phyloP scores from a whole-genome alignment of 768 basidiomycete genomes.

The Russula olivacea region DNA sequence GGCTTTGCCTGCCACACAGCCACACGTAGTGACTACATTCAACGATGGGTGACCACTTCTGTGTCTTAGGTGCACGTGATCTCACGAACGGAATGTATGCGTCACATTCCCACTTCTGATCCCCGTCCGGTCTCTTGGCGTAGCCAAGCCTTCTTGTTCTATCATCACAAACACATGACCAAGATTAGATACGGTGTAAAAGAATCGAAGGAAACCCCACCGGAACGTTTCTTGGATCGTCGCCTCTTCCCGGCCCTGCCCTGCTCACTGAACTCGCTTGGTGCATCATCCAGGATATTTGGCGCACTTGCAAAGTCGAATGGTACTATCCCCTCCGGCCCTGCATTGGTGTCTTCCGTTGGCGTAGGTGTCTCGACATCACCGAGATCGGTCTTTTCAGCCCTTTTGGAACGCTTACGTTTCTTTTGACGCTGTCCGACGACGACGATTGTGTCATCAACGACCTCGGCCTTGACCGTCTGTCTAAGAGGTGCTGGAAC shows the following conservation, averaged over 20 bases:
- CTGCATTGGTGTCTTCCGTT: slow-evolving; percentile 25
- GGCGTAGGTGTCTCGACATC: slow-evolving; percentile 17
- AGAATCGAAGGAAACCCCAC: not conserved
- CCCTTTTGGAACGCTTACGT: slow-evolving; percentile 47
- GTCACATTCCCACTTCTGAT: slow-evolving; percentile 34
- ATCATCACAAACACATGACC: not conserved
- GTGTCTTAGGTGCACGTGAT: not conserved
- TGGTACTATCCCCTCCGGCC: slow-evolving; percentile 32
- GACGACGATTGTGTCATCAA: slow-evolving; percentile 63
- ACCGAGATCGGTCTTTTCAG: slow-evolving; percentile 23
- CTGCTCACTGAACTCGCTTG: slow-evolving; percentile 32
- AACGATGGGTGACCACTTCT: too few relatives aligned
- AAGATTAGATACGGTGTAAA: not conserved
- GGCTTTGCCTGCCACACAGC: too few relatives aligned
- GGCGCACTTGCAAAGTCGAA: slow-evolving; percentile 68
- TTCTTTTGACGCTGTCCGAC: slow-evolving; percentile 68
- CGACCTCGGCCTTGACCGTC: slow-evolving; percentile 29
- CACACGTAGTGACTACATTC: too few relatives aligned
- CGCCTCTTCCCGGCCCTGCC: slow-evolving; percentile 31
- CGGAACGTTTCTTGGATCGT: slow-evolving; percentile 35
- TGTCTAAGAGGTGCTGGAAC: slow-evolving; percentile 60
- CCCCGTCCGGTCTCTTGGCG: slow-evolving; percentile 33
- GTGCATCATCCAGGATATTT: slow-evolving; percentile 63
- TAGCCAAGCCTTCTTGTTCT: slow-evolving; percentile 29
- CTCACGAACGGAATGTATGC: slow-evolving; percentile 30